Evolutionary conservation across 192 early-diverging fungal genomes (phyloP).

Genomic region (Backusella tarrabulga): DNA sequence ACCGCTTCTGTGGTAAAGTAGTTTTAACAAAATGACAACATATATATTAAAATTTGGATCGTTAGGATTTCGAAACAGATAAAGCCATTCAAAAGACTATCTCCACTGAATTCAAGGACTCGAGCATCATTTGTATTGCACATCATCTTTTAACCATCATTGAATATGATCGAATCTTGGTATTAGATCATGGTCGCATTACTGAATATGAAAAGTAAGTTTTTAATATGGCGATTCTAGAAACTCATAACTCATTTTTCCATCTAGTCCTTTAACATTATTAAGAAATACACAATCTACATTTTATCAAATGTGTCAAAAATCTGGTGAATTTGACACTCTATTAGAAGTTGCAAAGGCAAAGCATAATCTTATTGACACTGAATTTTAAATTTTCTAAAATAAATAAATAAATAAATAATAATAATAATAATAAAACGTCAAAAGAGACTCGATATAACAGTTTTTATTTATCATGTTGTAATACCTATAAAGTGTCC

Average conservation of each 20-base stretch:
- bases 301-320: slow-evolving; percentile 77
- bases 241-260: neutral
- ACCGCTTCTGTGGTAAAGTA: slow-evolving; percentile 45
- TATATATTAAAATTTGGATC: too few relatives aligned
- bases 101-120: slow-evolving; percentile 48
- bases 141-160: slow-evolving; percentile 56
- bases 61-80: slow-evolving; percentile 59
- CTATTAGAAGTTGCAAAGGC: slow-evolving; percentile 57
- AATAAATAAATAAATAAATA: neutral
- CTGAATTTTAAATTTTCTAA: neutral
- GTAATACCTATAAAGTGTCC: too few relatives aligned
- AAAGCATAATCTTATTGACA: slow-evolving; percentile 20
- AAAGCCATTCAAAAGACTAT: slow-evolving; percentile 60
- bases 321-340: slow-evolving; percentile 77
- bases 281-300: slow-evolving; percentile 57
- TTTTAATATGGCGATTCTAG: neutral
- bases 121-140: slow-evolving; percentile 62
- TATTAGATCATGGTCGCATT: slow-evolving; percentile 75
- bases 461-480: too few relatives aligned
- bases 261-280: slow-evolving; percentile 67
- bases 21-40: too few relatives aligned
- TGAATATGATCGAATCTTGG: slow-evolving; percentile 77
- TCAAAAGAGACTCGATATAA: neutral
- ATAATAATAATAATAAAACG: neutral
- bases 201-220: slow-evolving; percentile 72